phyloP scores from a whole-genome alignment of 2,329 filamentous ascomycete genomes.

The Penicillium sp. region DNA sequence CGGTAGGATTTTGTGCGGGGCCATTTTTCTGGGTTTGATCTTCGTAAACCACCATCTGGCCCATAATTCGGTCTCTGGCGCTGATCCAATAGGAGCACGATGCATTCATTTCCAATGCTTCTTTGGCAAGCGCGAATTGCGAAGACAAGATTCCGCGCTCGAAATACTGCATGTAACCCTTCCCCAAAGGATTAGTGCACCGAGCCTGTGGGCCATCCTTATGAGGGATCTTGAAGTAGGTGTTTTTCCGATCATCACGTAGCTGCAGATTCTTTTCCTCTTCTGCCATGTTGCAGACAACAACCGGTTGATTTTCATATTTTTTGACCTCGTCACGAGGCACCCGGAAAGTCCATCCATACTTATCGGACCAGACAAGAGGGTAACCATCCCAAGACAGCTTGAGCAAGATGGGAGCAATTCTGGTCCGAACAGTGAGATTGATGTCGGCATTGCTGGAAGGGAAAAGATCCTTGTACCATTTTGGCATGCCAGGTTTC shows the following conservation, averaged over 20 bases:
- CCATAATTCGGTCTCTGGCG: constrained; percentile 86
- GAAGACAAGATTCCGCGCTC: constrained; percentile 87
- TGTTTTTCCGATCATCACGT: constrained; percentile 65
- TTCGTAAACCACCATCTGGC: constrained; percentile 92
- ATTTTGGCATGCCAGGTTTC: constrained; percentile 89
- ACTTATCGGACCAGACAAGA: constrained; percentile 87
- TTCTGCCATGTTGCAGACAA: constrained; percentile 73
- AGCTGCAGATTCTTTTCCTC: constrained; percentile 73
- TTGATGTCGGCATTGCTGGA: constrained; percentile 68
- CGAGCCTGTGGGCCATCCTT: constrained; percentile 88
- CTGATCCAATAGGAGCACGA: constrained; percentile 99
- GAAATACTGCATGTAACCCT: constrained; percentile 87
- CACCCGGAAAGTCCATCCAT: constrained; percentile 91
- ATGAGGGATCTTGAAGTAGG: constrained; percentile 93
- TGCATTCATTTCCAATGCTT: constrained; percentile 96
- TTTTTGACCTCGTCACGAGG: constrained; percentile 62
- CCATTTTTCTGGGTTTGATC: constrained; percentile 54
- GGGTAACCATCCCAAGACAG: constrained; percentile 89
- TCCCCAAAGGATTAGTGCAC: constrained; percentile 86
- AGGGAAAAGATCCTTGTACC: constrained; percentile 90
- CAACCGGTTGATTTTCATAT: constrained; percentile 73
- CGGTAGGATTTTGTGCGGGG: constrained; percentile 23
- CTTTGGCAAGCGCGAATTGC: constrained; percentile 86
- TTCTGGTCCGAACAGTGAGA: constrained; percentile 81
- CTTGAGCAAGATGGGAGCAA: constrained; percentile 81